Base-by-base conservation (phyloP, 2,329 filamentous ascomycete genomes). In the Hypoxylon sp. region DNA sequence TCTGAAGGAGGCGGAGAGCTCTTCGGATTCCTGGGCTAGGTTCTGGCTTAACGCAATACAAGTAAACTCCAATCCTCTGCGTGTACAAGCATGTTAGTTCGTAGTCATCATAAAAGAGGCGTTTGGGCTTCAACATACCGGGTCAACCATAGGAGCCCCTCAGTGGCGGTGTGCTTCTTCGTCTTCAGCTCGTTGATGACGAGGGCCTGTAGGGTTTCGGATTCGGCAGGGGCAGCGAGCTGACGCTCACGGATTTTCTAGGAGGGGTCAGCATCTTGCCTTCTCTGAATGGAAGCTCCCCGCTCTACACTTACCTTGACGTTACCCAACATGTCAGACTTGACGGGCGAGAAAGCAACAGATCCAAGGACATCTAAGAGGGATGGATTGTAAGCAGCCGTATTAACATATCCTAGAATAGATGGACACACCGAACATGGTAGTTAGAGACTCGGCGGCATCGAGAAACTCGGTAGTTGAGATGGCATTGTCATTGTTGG, bases 61-160 rank as follows among this genome's bases (percentile, higher is more conserved):
- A 72, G 95, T 98, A 85, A 99, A 99, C 78, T 98, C 93, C 77
- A 98, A 92, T 67, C 92, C 96, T 69, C 94, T 97, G 75, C 19
- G 29, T 19, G 19, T 37, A 31, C 17, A 54, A 32, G 55, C 19
- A 21, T 42, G 64, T 68, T 65, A 65, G 66, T 54, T 42, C 19
- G 53, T 57, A 53, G 52, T 60, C n/a, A 44, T 50, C 17, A 39
- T n/a, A 39, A 35, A 65, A 58, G 50, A 70, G 27, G 66, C 56
- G 17, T n/a, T 13, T 52, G 8, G 27, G 42, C 29, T 51, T 46
- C 15, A n/a, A 39, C 86, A 68, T 86, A 97, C 93, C 95, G 92
- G 73, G 91, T 87, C 68, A 98, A 87, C 96, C 96, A 99, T 68
- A 98, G 81, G 56, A 98, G 86, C 59, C 94, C 96, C 82, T 98